Conservation (phyloP, 352 stramenopile genomes). For the Globisporangium spiculum region DNA sequence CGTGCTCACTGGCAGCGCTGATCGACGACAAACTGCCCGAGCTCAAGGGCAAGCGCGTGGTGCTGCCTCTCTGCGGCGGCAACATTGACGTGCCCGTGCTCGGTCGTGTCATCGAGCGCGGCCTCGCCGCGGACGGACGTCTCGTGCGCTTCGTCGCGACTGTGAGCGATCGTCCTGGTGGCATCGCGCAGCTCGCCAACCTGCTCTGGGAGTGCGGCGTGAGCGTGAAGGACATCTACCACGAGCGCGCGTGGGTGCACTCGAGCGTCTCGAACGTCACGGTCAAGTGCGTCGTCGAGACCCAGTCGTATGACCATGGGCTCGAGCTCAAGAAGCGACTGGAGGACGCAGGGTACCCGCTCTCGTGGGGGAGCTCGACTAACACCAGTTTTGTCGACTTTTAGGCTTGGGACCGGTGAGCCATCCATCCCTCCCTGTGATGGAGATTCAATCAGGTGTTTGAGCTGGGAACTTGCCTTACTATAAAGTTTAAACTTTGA, state of each 20-base stretch:
- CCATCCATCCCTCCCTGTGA: no score
- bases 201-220: slow-evolving; percentile 88
- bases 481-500: not conserved
- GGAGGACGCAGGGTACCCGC: slow-evolving; percentile 82
- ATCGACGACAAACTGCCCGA: slow-evolving; percentile 94
- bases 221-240: slow-evolving; percentile 97
- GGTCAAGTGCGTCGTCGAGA: slow-evolving; percentile 96
- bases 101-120: slow-evolving; percentile 95
- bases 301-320: slow-evolving; percentile 92
- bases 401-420: not conserved
- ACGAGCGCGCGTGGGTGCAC: slow-evolving; percentile 96
- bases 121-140: slow-evolving; percentile 94
- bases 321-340: slow-evolving; percentile 86
- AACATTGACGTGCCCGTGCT: slow-evolving; percentile 98
- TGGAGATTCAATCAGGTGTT: not conserved
- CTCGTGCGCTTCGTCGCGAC: slow-evolving; percentile 96
- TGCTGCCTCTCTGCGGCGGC: slow-evolving; percentile 95
- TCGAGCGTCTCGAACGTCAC: slow-evolving; percentile 94
- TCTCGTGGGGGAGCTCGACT: slow-evolving; percentile 68
- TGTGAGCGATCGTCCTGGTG: slow-evolving; percentile 94
- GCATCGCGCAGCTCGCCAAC: slow-evolving; percentile 91
- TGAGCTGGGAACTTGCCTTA: no score
- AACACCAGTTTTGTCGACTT: slow-evolving; percentile 28
- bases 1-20: slow-evolving; percentile 91
- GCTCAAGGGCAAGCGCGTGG: slow-evolving; percentile 92